These are phyloP conservation scores for Jackrogersella minutella DNA, from an alignment of 495 filamentous ascomycete genomes.

Conservation along the genomic window DNA sequence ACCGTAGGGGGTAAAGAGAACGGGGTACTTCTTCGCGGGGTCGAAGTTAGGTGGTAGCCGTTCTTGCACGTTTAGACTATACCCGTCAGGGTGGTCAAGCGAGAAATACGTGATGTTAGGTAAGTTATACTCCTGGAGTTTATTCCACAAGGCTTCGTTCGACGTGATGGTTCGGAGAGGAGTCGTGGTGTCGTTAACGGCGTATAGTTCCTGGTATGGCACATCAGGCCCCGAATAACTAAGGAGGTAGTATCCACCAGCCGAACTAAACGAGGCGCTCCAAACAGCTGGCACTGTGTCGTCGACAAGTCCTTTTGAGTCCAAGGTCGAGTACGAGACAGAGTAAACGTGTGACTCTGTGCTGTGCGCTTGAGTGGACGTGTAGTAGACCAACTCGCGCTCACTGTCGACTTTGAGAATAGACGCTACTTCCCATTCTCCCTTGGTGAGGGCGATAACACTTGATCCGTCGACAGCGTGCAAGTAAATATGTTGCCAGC, in stretches of 20 bases:
- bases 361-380: slow-evolving; percentile 61
- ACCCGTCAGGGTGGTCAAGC: slow-evolving; percentile 57
- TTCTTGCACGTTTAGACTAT: slow-evolving; percentile 58
- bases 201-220: slow-evolving; percentile 64
- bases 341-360: slow-evolving; percentile 65
- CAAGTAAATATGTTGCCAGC: slow-evolving; percentile 65
- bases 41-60: slow-evolving; percentile 60
- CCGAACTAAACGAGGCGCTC: slow-evolving; percentile 62
- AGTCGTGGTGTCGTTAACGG: slow-evolving; percentile 50
- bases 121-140: slow-evolving; percentile 57
- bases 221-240: slow-evolving; percentile 64
- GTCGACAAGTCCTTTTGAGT: slow-evolving; percentile 61
- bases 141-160: slow-evolving; percentile 56
- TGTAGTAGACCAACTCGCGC: slow-evolving; percentile 61
- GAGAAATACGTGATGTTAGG: slow-evolving; percentile 59
- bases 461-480: slow-evolving; percentile 57
- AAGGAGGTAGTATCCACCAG: slow-evolving; percentile 63
- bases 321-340: slow-evolving; percentile 54
- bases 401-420: slow-evolving; percentile 60
- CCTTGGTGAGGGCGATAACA: slow-evolving; percentile 58
- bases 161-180: slow-evolving; percentile 59
- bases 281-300: slow-evolving; percentile 57
- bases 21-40: slow-evolving; percentile 62
- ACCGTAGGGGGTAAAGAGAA: slow-evolving; percentile 64
- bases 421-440: slow-evolving; percentile 62